Evolutionary conservation across 2,329 filamentous ascomycete species (phyloP), one percentile per base, ranked within the genome.

Genomic region (Decorospora gaudefroyi): DNA sequence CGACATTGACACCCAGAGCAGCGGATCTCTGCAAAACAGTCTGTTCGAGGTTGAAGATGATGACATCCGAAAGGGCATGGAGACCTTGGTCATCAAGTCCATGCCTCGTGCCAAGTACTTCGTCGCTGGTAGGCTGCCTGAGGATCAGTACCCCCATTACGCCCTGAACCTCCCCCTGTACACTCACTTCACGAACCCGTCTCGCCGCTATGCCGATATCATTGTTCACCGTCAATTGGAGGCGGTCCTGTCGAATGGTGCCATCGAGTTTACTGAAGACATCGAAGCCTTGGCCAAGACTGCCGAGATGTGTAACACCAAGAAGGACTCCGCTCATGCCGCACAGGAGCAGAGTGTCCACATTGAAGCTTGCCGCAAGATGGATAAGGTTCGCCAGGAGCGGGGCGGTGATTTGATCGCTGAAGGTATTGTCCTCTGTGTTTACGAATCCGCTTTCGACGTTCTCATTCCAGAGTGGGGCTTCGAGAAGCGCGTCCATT

Each of bases 401-500:
- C 81, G 84, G 58, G 90, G 92, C 53, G 90, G 90, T 33, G 93
- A 99, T 56, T 81, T 99, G 40, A 90, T 99, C 69, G 90, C 87
- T 62, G 92, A 97, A 70, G 93, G 93, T 58, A 92, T 99, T 61
- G 90, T 99, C 34, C 80, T 99, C 42, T 96, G 90, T 67, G 93
- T 99, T 21, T 99, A 99, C 72, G 93, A 99, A 74, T 97, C 93
- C 18, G 93, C 93, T 13, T 99, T 99, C 69, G 93, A 99, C 70
- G 90, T 99, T 29, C 81, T 99, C 53, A 97, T 99, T 69, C 93
- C 93, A 4, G 91, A 99, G 68, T 99, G 90, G 78, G 93, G 93
- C 56, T 97, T 99, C 59, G 93, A 99, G 78, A 99, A 99, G 83
- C 89, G 93, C 55, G 93, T 99, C 38, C 93, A 99, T 74, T 99